phyloP scores from a whole-genome alignment of 2,329 filamentous ascomycete genomes.

The Cercospora citrullina region DNA sequence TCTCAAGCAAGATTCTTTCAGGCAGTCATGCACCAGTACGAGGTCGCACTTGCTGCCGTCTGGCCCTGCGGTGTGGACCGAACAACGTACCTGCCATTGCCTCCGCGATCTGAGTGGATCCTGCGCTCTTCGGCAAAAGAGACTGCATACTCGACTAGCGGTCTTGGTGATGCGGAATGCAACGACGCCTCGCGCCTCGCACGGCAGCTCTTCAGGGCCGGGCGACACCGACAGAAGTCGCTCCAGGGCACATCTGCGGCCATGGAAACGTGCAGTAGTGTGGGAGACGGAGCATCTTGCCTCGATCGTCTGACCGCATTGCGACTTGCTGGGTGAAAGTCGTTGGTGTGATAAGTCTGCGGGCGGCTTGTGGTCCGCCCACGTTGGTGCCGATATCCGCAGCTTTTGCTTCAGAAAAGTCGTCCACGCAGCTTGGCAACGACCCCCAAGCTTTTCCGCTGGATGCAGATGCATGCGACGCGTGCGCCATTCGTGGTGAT shows the following conservation, averaged over 20 bases:
- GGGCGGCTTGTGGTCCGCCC: not conserved
- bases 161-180: constrained; percentile 4
- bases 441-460: not conserved
- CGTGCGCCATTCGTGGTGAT: not conserved
- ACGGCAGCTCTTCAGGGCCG: not conserved
- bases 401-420: not conserved
- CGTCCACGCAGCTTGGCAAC: not conserved
- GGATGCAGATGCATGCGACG: not conserved
- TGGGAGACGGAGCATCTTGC: not conserved
- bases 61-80: constrained; percentile 3
- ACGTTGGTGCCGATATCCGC: not conserved
- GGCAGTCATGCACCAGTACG: not conserved
- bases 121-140: constrained; percentile 9
- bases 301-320: not conserved
- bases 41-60: constrained; percentile 7
- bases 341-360: not conserved
- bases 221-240: not conserved
- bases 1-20: not conserved
- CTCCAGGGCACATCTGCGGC: not conserved
- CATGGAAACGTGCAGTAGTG: not conserved
- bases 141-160: constrained; percentile 4
- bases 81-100: constrained; percentile 13
- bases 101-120: constrained; percentile 6
- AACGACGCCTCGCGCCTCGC: constrained; percentile 5
- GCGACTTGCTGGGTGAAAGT: not conserved